Evolutionary conservation across 257 asterid genomes (phyloP), one percentile per base, ranked within the genome.

Genomic region (Plantago ovata): DNA sequence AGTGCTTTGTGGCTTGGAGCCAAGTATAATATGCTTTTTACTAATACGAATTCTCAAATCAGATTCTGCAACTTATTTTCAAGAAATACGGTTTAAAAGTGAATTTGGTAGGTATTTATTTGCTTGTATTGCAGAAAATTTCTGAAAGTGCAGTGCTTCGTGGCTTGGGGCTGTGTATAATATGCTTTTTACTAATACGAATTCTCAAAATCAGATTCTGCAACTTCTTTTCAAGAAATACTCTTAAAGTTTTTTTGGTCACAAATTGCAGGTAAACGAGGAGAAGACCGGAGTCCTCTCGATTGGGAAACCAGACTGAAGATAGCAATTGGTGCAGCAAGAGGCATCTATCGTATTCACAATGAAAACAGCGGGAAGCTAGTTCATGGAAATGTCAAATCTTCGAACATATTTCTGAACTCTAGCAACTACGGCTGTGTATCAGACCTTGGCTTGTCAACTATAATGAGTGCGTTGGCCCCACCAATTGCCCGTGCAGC

Each of bases 331-430:
- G 96, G 96, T 40, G 84, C 89, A n/a, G 92, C 94, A 0, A 71
- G 85, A 53, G 96, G 96, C 58, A 70, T 87, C 23, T 89, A 84
- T 15, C 81, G 81, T 20, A 68, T 87, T 70, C 96, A 87, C 23
- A 23, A 57, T 7, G 94, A 79, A 72, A 78, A 77, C 72, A 77
- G 76, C 14, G 87, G 89, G 46, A 87, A 75, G 61, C 59, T 87
- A 8, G 94, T 79, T 47, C 96, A 87, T 6, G 96, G 96, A 53
- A 87, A 87, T 20, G 58, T 87, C 38, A 87, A 87, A 71, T 82
- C 94, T 20, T 80, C 94, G 2, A 87, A 87, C 65, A 67, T 87
- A 48, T 87, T 87, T 51, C 80, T 87, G 33, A 87, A 87, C 71
- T 52, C 86, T 23, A 68, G 56, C 10, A 69, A 62, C n/a, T 80